Evolutionary conservation across 345 rosid species (phyloP), one percentile per base, ranked within the genome.

Genomic region (Ceriops decandra): DNA sequence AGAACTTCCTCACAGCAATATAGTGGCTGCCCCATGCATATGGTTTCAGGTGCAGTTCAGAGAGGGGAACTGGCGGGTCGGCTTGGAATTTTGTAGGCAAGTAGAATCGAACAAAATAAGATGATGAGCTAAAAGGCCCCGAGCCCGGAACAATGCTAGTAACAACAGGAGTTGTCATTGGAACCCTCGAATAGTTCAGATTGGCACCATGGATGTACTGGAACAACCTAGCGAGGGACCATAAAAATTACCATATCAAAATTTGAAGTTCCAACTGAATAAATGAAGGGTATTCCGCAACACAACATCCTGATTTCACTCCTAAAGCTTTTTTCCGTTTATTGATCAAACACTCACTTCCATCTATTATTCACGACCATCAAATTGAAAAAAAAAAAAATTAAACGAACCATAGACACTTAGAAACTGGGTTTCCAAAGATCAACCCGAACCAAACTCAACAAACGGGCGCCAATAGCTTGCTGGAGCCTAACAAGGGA

Each of bases 191-290:
- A 72, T 32, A 75, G 36, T 89, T 86, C 22, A 89, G 82, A 75
- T 89, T 87, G 60, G 90, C 91, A 47, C 95, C 91, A 74, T 84
- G 71, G 59, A 78, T 82, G 78, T 52, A 87, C 69, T 82, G 90
- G 79, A 88, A 88, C 76, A 88, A 79, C 79, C 88, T 85, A 67
- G 22, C n/a, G 68, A 1, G 51, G 49, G 26, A 26, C 32, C 10
- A 64, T 33, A 38, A 66, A 22, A 0, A 2, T 42, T 42, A 42
- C 49, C 19, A 0, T 42, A 0, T 42, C 17, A 13, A 42, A 42
- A 13, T 42, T 42, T 42, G 49, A 17, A 42, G 4, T 33, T 33
- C 10, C 10, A 2, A 38, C 46, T 38, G 13, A 42, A 42, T 9
- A 42, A 11, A 42, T 1, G 3, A 42, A 42, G 16, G 49, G 49